phyloP scores from a whole-genome alignment of 176 grass and related monocot genomes.

The Oryza coarctata region DNA sequence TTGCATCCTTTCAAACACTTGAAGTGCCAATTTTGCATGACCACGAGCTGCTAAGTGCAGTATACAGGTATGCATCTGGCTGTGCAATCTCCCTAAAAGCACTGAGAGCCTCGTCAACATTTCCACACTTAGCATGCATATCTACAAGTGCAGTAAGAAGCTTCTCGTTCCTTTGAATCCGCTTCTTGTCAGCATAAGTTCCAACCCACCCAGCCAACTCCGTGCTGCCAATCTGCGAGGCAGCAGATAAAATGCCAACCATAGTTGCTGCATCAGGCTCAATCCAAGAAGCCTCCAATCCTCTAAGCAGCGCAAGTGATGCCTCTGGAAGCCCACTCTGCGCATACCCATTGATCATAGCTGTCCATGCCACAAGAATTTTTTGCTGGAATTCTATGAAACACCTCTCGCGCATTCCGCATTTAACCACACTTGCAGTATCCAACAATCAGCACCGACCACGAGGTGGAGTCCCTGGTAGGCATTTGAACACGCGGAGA shows the following conservation, averaged over 20 bases:
- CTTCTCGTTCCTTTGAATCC: slow-evolving; percentile 63
- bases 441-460: slow-evolving; percentile 52
- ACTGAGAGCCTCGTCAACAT: slow-evolving; percentile 54
- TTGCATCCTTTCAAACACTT: slow-evolving; percentile 67
- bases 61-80: slow-evolving; percentile 68
- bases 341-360: slow-evolving; percentile 63
- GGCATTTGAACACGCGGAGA: slow-evolving; percentile 58
- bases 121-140: slow-evolving; percentile 74
- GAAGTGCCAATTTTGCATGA: slow-evolving; percentile 52
- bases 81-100: slow-evolving; percentile 59
- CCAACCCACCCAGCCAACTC: slow-evolving; percentile 55
- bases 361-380: slow-evolving; percentile 60
- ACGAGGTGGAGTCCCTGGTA: slow-evolving; percentile 41
- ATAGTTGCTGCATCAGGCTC: slow-evolving; percentile 65
- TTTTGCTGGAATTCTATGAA: slow-evolving; percentile 57
- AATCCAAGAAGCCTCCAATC: slow-evolving; percentile 39
- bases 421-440: slow-evolving; percentile 45
- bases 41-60: slow-evolving; percentile 75
- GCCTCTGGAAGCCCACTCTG: slow-evolving; percentile 56
- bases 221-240: slow-evolving; percentile 52
- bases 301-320: slow-evolving; percentile 42
- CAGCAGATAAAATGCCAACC: slow-evolving; percentile 65
- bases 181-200: slow-evolving; percentile 44
- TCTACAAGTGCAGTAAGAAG: slow-evolving; percentile 72
- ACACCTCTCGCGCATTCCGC: slow-evolving; percentile 40